Evolutionary conservation across 345 rosid species (phyloP).

Genomic region (Acer saccharum): DNA sequence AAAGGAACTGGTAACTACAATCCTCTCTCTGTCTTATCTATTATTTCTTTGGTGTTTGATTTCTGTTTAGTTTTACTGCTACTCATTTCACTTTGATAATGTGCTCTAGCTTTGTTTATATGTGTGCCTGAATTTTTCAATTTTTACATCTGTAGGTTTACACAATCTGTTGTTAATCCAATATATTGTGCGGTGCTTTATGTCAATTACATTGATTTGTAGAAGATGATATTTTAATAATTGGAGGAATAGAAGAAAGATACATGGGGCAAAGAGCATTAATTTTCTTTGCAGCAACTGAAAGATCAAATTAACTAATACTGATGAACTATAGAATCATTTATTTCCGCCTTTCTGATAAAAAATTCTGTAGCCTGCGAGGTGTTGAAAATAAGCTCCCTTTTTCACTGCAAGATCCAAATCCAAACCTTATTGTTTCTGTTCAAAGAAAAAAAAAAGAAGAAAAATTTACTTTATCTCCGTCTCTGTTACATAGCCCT

Average conservation of each 20-base stretch:
- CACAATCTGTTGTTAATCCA: not conserved
- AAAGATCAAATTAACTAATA: too few relatives aligned
- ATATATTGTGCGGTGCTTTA: too few relatives aligned
- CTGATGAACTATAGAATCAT: too few relatives aligned
- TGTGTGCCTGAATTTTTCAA: not conserved
- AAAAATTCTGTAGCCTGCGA: not conserved
- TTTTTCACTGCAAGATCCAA: not conserved
- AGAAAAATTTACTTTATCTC: not conserved
- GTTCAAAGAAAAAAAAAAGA: not conserved
- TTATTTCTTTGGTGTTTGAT: not conserved
- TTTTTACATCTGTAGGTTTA: not conserved
- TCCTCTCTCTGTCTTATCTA: not conserved
- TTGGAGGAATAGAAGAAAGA: too few relatives aligned
- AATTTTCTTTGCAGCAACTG: too few relatives aligned
- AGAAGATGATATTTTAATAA: too few relatives aligned
- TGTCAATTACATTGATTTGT: not conserved
- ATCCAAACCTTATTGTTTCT: too few relatives aligned
- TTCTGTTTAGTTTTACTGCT: conserved; percentile 4
- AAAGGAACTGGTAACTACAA: not conserved
- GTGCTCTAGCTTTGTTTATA: conserved; percentile 6
- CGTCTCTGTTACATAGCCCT: not conserved
- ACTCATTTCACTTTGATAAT: not conserved
- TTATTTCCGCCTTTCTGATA: too few relatives aligned
- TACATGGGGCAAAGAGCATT: too few relatives aligned
- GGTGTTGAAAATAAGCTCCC: not conserved